Base-by-base conservation (phyloP, 768 basidiomycete genomes). In the Boletus reticulatus region DNA sequence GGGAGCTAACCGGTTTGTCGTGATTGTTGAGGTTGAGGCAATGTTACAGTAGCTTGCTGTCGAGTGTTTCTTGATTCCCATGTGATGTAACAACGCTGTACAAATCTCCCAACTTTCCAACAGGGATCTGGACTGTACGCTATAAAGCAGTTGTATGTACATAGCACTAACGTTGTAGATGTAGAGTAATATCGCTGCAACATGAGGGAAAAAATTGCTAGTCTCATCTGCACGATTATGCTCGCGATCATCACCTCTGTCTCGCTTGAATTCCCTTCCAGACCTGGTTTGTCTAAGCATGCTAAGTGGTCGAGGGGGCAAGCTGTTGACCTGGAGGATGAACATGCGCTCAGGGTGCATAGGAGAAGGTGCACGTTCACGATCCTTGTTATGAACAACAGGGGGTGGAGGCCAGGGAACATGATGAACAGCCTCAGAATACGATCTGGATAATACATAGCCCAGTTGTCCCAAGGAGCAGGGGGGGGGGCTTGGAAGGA, bases 281-380 rank as follows among this genome's bases (percentile, higher is more conserved):
- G 69, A 22, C 31, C 58, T 55, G 2, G 50, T 47, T n/a, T 46
- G 60, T 14, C 61, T 61, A 20, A 61, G 43, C 2, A 34, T 37
- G 22, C 64, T 61, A 1, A 50, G 56, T 3, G 70, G 70, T 43
- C 70, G 62, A 6, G 72, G 72, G 1, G 70, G 72, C 7, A 70
- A 55, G 8, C 64, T 62, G 8, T 67, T 67, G 20, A 7, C 55
- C 36, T 73, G 72, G 8, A 72, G 52, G 56, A 71, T 57, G 6
- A 67, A 55, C 17, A 64, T 70, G 6, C 72, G 70, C 22, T 71
- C 70, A 4, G 67, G 72, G 44, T 73, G 70, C 55, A 71, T 70
- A 6, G 52, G 42, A 1, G 50, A 66, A 11, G 55, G 52, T 20
- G 46, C 60, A 24, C 56, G 63, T 4, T 57, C 54, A 22, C 19